Base-by-base conservation (phyloP, 805 yeast species). In the Wickerhamomyces tratensis region DNA sequence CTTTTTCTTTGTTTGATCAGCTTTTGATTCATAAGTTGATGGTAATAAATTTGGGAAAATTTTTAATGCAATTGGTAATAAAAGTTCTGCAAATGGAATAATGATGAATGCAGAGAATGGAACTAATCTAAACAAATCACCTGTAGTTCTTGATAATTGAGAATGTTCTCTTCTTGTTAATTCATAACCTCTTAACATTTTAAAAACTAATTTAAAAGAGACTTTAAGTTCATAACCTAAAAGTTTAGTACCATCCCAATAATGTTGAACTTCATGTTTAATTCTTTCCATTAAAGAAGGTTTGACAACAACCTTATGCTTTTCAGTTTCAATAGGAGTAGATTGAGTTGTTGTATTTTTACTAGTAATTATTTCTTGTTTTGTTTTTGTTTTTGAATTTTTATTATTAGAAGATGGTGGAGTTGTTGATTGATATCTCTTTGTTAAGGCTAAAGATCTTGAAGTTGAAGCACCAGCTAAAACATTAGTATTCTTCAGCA, bases 161-260 rank as follows among this genome's bases (percentile, higher is more conserved):
- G 86, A 74, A 56, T 77, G 74, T 60, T 91, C 98, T 65, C 98
- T 80, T 58, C 98, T 77, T 4, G 94, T 79, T 40, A 91, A 70
- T 49, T 86, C 95, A 58, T 93, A 87, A 14, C 98, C 98, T 6
- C 95, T 77, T 6, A 85, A 78, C 76, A 86, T 71, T 58, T 87
- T 93, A 56, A 85, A 63, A 39, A 88, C 68, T 39, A 91, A 74
- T 62, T 86, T 84, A 36, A 86, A 76, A 2, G 96, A 84, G 37
- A 93, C 82, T 59, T 78, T 83, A 41, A 88, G 74, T 64, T 93
- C 98, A 54, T 86, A 77, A 3, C 98, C 98, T 38, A 91, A 68
- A 43, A 93, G 74, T 64, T 89, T 91, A 20, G 98, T 89, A 42
- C 98, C 98, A 56, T 80, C 85, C 96, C 96, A 86, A 62, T 88